Base-by-base conservation (phyloP, 106 monocot species). In the Dendrobium huoshanense region DNA sequence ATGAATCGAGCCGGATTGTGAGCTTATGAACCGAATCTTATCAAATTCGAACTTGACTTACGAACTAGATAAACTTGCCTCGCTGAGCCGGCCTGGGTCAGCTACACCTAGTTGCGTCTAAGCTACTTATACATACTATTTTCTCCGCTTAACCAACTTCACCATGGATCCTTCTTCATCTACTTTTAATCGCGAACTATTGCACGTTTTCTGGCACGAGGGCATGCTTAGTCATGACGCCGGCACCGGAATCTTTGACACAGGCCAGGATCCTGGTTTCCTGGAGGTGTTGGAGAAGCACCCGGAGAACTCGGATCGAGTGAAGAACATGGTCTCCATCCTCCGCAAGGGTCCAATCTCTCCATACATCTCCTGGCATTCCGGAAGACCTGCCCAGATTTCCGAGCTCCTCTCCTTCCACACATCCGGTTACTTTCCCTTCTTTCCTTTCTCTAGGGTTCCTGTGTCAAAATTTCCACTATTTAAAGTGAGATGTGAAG, bases 241-340 rank as follows among this genome's bases (percentile, higher is more conserved):
- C 54, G 85, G 90, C 40, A 31, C 9, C 80, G 96, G 96, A 33
- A 87, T 97, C 24, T 97, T 97, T 91, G 96, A 97, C 85, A 75
- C 86, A 29, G 96, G 94, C 33, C 51, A 78, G 41, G 89, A 92
- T 75, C 90, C 94, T 41, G 94, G 91, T 2, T 97, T 97, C 83
- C 97, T 92, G 31, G 97, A 92, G 15, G 94, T 97, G 45, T 83
- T 97, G 59, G 97, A 97, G 1, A 86, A 87, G 85, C 97, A 97
- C 44, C 97, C 97, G 55, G 97, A 97, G 88, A 94, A 88, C 87
- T 58, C 94, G 5, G 92, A 94, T 75, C 90, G 97, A 79, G 87
- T 97, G 6, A 80, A 88, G 43, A 97, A 97, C 84, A 94, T 97
- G 82, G 90, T 90, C 64, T 94, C 97, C 83, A 92, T 92, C 78